Evolutionary conservation across 805 yeast species (phyloP).

Genomic region (Komagataella phaffii): DNA sequence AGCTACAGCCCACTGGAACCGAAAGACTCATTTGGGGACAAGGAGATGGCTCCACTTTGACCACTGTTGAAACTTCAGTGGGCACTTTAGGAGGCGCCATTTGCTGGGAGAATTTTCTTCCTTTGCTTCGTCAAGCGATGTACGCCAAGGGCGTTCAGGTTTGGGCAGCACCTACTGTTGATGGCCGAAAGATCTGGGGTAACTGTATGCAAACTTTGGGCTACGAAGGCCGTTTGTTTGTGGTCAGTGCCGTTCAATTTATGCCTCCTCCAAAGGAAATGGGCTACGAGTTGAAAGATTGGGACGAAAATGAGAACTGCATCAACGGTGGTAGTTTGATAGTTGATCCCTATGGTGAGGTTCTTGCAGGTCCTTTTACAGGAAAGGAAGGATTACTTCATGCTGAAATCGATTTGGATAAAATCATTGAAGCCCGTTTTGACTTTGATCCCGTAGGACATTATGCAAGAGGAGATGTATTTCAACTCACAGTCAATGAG

Average conservation of each 20-base stretch:
- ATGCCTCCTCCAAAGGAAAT: constrained; percentile 16
- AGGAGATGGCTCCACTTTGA: constrained; percentile 32
- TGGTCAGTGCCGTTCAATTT: constrained; percentile 26
- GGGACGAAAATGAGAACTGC: constrained; percentile 17
- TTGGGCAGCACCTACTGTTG: constrained; percentile 32
- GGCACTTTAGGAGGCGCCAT: constrained; percentile 31
- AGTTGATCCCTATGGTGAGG: constrained; percentile 27
- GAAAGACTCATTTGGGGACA: constrained; percentile 32
- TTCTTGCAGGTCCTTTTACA: constrained; percentile 26
- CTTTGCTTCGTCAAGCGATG: constrained; percentile 24
- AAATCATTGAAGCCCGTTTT: constrained; percentile 23
- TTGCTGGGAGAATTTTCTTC: constrained; percentile 34
- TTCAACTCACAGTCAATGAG: constrained; percentile 27
- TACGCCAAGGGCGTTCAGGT: constrained; percentile 28
- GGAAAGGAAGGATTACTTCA: constrained; percentile 25
- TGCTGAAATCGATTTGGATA: constrained; percentile 25
- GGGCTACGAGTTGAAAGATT: constrained; percentile 9
- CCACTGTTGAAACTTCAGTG: constrained; percentile 19
- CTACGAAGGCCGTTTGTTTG: constrained; percentile 25
- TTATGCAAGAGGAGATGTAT: constrained; percentile 28
- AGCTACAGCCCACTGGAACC: constrained; percentile 28
- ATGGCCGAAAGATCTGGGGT: constrained; percentile 29
- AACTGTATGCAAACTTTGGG: constrained; percentile 27
- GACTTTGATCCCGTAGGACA: constrained; percentile 31
- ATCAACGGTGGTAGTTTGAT: constrained; percentile 28